Evolutionary conservation across 1,139 yeast species (phyloP), one percentile per base, ranked within the genome.

Genomic region (Yamadazyma oceani): DNA sequence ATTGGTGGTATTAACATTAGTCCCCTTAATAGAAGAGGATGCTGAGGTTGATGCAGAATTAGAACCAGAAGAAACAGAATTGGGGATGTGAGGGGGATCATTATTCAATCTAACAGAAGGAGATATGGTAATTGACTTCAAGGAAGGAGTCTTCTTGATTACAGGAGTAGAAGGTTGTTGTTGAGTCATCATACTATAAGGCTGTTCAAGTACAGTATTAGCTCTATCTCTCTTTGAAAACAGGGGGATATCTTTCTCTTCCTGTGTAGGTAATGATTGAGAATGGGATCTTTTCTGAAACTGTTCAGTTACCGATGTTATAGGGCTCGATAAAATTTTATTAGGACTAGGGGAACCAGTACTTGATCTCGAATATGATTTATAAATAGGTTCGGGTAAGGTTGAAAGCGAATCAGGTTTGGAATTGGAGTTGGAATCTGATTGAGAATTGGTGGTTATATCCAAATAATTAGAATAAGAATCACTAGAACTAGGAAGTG

Each of bases 61-160:
- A 19, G 21, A 19, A 19, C 21, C 21, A 19, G 21, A 19, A 19
- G 21, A 5, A n/a, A n/a, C n/a, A n/a, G n/a, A n/a, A n/a, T n/a
- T n/a, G n/a, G n/a, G n/a, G n/a, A n/a, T n/a, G n/a, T n/a, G n/a
- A n/a, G n/a, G n/a, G 15, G 17, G 17, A 26, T 44, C 49, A 3
- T 42, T 37, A 17, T 44, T 43, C 15, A 44, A 25, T 34, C 69
- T 45, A 2, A 59, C 47, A 26, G 68, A 64, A 3, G 73, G 73
- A 4, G 73, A 66, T 5, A 67, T 66, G 3, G 72, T 65, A 23
- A 67, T 56, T 9, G 72, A 64, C 39, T 66, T 67, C 19, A 67
- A 46, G 2, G 71, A 65, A 6, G 70, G 66, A 2, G 69, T 55
- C 37, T 58, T 57, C n/a, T 43, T 46, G 13, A 52, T 44, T 16